Evolutionary conservation across 768 basidiomycete genomes (phyloP), one percentile per base, ranked within the genome.

Genomic region (Daedalea quercina): DNA sequence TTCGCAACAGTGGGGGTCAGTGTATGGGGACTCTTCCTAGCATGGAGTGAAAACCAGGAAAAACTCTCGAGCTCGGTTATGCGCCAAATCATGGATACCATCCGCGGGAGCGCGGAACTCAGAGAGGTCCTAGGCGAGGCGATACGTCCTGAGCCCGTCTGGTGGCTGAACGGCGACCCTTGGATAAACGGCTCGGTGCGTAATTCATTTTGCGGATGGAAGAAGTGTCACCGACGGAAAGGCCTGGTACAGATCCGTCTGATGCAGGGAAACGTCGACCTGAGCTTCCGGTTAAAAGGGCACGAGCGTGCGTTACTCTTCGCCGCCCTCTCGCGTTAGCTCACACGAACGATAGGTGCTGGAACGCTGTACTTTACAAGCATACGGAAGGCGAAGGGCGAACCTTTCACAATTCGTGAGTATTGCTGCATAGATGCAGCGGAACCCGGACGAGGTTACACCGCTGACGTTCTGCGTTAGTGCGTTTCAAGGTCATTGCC

Each of bases 321-420:
- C 28, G 6, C 26, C 20, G 19, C 1, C 40, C 26, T 47, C 35
- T 35, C 35, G 35, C 25, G 37, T 15, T 40, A 19, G 56, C 19
- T 35, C 9, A 22, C 23, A 11, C 24, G 8, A 24, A 3, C 20
- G 9, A 22, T 42, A 89, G 87, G 79, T 20, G 74, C 81, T 19
- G 89, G 89, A 6, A 91, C 87, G 17, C 65, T 90, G 1, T 90
- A 91, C 63, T 91, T 90, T 65, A 90, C 88, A 2, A 90, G 87
- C 64, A 84, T 91, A 52, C 77, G 89, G 41, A 84, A 81, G 69
- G 80, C 76, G 15, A 90, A 89, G 62, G 87, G 86, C 9, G 69
- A 77, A 37, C 78, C 77, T 1, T 90, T 87, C 64, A 81, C 77
- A 31, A 82, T 84, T 3, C 62, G 87, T 91, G 65, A 56, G 84